Base-by-base conservation (phyloP, 2,329 filamentous ascomycete species). In the Fusarium fujikuroi region DNA sequence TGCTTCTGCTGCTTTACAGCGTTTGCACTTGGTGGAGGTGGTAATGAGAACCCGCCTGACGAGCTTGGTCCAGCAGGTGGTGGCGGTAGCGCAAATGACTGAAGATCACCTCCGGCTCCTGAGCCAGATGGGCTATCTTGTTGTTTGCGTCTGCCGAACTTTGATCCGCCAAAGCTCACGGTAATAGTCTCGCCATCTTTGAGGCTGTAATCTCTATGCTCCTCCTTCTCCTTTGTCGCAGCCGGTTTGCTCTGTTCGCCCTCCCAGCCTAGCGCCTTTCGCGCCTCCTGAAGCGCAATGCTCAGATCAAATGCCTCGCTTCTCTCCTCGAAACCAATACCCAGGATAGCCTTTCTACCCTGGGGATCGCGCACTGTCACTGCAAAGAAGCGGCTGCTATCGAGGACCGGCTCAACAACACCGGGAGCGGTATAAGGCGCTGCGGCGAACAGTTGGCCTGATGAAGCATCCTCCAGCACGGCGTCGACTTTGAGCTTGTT, bases 111-210 rank as follows among this genome's bases (percentile, higher is more conserved):
- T 36, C 58, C 65, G 7, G 69, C 71, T 61, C 75, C 70, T 46
- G 65, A 74, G 11, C 67, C 59, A 11, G 71, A 49, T 5, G 74
- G 57, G 19, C 68, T 60, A 42, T 67, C 65, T 53, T 83, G 79
- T 74, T 79, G 83, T 77, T 80, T 85, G 74, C 89, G 86, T 74
- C 86, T 82, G 21, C 86, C 86, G 66, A 88, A 85, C 73, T 86
- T 86, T 54, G 82, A 82, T 40, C 85, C 88, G 28, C 90, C 89
- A 9, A 96, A 87, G 80, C 93, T 93, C 73, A 97, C 91, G 30
- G 92, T 94, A 76, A 97, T 97, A 23, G 93, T 97, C 86, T 97
- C 92, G 16, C 94, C 94, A 68, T 95, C 94, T 81, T 97, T 97
- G 72, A 97, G 81, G 77, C 93, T 95, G 79, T 94, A 95, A 78